Conservation (phyloP, 2,329 filamentous ascomycete genomes). For the Fusarium sp. region DNA sequence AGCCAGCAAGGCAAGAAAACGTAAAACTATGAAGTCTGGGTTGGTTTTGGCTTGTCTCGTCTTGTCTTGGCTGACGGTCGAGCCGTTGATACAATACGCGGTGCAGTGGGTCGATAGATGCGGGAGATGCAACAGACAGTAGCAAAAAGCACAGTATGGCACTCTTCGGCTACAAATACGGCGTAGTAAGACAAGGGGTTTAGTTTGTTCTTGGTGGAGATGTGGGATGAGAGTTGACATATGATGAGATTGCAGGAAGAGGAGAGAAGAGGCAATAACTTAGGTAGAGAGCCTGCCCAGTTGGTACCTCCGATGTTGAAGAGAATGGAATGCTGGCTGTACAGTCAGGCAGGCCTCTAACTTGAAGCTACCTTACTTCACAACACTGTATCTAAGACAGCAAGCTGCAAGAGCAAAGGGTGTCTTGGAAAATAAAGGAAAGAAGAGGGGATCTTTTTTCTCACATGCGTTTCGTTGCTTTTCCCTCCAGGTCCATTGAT, state of each 20-base stretch:
- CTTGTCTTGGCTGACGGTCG: conserved; percentile 12
- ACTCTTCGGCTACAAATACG: conserved; percentile 16
- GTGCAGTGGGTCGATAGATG: conserved; percentile 38
- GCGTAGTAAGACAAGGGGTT: conserved; percentile 25
- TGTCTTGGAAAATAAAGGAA: background rate
- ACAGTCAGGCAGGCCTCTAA: background rate
- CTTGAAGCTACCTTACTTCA: background rate
- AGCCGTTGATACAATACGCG: conserved; percentile 27
- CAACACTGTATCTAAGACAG: background rate
- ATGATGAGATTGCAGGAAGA: conserved; percentile 18
- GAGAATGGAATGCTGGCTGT: background rate
- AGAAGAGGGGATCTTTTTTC: background rate
- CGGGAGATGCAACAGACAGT: conserved; percentile 34
- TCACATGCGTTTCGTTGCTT: background rate
- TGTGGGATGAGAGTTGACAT: conserved; percentile 23
- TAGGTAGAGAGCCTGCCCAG: background rate
- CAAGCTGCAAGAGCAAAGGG: background rate
- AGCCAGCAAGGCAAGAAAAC: background rate
- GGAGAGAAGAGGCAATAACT: background rate
- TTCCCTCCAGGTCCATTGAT: background rate
- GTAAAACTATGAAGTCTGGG: conserved; percentile 6
- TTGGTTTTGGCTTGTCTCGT: background rate
- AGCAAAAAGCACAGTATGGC: conserved; percentile 14
- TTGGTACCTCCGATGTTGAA: background rate
- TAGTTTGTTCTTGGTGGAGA: background rate